phyloP scores from a whole-genome alignment of 164 flowering plant species.

The Annona squamosa region DNA sequence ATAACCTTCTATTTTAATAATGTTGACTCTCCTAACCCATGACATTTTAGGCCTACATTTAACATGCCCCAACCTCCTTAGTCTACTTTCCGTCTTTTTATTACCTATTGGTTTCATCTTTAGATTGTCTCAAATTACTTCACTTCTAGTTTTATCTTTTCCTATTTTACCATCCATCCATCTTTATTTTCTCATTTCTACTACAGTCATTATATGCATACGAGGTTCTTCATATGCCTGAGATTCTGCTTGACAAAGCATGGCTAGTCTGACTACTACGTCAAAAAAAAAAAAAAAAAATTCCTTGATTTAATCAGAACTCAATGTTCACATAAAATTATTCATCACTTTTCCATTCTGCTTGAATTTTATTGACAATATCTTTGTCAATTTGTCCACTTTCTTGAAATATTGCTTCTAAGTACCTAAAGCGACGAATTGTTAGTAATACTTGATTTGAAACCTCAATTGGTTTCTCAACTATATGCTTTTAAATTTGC shows the following conservation, averaged over 20 bases:
- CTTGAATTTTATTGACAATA: not conserved
- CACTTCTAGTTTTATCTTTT: not conserved
- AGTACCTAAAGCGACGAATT: not conserved
- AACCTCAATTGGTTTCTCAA: not conserved
- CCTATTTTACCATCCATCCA: not conserved
- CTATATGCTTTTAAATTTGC: not conserved
- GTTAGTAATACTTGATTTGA: not conserved
- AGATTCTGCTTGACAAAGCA: not conserved
- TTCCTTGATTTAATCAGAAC: not conserved
- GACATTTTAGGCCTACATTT: not conserved
- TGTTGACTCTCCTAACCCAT: not conserved
- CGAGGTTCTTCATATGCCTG: not conserved
- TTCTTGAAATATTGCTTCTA: not conserved
- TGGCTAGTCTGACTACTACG: not conserved
- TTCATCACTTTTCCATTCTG: not conserved
- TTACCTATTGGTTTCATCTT: not conserved
- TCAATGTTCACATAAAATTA: not conserved
- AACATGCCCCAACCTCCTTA: not conserved
- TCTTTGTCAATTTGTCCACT: not conserved
- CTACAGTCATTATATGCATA: not conserved
- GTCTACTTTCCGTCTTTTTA: not conserved
- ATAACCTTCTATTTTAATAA: too few relatives aligned
- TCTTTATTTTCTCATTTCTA: not conserved
- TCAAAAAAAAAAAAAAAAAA: too few relatives aligned
- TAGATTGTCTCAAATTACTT: not conserved